phyloP scores from a whole-genome alignment of 306 rosid species.

The Prunus davidiana region DNA sequence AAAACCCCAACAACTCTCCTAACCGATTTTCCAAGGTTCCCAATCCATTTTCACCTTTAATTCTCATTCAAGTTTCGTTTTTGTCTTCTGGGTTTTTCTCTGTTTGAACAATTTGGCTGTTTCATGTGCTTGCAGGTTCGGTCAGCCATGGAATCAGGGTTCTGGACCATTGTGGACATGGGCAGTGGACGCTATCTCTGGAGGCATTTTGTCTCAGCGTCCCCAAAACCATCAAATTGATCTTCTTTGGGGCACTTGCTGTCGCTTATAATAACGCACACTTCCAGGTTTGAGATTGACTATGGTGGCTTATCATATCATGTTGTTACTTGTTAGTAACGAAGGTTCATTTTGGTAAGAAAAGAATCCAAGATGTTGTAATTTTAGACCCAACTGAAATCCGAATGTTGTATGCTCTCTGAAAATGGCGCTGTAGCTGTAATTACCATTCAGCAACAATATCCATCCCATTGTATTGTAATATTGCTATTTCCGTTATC shows the following conservation, averaged over 20 bases:
- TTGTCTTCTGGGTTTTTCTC: constrained; percentile 11
- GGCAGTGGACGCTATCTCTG: constrained; percentile 94
- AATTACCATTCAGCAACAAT: constrained; percentile 18
- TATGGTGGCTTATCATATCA: neutral
- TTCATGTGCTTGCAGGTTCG: constrained; percentile 40
- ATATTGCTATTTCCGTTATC: neutral
- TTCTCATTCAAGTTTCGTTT: neutral
- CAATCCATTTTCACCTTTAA: neutral
- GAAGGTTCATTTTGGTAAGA: too few relatives aligned
- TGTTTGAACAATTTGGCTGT: constrained; percentile 9
- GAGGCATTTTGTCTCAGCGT: constrained; percentile 62
- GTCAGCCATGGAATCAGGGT: constrained; percentile 59
- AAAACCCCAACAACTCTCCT: constrained; percentile 38
- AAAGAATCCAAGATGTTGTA: constrained; percentile 1
- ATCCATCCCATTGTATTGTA: constrained; percentile 11
- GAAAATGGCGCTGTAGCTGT: constrained; percentile 10
- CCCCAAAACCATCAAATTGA: constrained; percentile 52
- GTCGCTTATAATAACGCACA: neutral
- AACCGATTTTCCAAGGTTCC: constrained; percentile 36
- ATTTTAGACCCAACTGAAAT: neutral
- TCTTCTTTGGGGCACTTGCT: neutral
- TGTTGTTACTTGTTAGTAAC: too few relatives aligned
- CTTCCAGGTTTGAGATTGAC: constrained; percentile 28
- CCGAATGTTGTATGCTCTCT: neutral
- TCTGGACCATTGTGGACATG: constrained; percentile 89